Evolutionary conservation across 169 alveolate genomes (phyloP).

Genomic region (Plasmodium coatneyi): DNA sequence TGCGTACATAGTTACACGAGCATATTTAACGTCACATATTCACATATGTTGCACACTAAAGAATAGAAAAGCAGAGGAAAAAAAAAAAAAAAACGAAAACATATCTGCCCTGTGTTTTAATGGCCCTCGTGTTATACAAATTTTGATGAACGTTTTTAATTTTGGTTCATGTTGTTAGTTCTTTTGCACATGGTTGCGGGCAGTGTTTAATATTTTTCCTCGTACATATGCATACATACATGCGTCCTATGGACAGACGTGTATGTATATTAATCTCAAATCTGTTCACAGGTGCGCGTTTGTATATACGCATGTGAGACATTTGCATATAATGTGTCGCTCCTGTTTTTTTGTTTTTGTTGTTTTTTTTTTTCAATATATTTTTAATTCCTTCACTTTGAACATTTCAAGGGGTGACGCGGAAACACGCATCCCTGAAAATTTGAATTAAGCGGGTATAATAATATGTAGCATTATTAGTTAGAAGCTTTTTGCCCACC

Average conservation of each 20-base stretch:
- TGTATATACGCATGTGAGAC: neutral
- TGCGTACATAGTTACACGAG: constrained; percentile 3
- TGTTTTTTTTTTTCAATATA: constrained; percentile 20
- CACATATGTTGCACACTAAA: constrained; percentile 11
- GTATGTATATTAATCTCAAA: neutral
- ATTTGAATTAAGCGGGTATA: constrained; percentile 1
- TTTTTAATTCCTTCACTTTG: constrained; percentile 34
- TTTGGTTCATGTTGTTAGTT: constrained; percentile 38
- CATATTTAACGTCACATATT: neutral
- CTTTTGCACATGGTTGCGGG: constrained; percentile 32
- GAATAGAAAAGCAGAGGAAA: constrained; percentile 11
- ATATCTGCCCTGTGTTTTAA: constrained; percentile 22
- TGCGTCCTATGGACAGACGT: neutral
- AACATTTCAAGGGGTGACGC: constrained; percentile 23
- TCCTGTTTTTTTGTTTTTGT: neutral
- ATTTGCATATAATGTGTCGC: neutral
- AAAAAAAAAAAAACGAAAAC: constrained; percentile 16
- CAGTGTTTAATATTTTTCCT: constrained; percentile 3
- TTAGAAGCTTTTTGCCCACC: neutral
- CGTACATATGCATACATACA: constrained; percentile 2
- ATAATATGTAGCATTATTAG: constrained; percentile 17
- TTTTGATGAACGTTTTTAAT: neutral
- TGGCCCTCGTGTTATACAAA: neutral
- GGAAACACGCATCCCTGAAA: neutral
- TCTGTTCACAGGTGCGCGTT: constrained; percentile 1